Conservation (phyloP, 83 land plant genomes). For the Isoetes engelmannii region DNA sequence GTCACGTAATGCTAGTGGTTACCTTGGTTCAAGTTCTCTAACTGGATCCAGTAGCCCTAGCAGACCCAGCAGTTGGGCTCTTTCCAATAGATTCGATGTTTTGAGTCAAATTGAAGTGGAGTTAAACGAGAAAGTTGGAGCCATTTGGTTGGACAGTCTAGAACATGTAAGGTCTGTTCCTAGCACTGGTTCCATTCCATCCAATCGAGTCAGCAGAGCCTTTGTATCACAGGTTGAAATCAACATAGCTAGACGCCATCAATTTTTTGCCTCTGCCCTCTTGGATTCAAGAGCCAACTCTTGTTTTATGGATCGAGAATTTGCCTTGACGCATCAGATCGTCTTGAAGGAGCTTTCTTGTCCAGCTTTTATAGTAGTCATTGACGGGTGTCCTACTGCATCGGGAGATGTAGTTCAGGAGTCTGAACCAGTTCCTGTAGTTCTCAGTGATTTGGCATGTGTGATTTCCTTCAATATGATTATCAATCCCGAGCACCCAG, state of each 20-base stretch:
- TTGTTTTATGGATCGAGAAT: neutral
- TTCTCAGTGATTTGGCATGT: neutral
- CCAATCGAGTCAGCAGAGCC: neutral
- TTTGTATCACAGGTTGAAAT: neutral
- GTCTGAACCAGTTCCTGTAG: neutral
- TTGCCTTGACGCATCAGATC: neutral
- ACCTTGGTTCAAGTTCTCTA: neutral
- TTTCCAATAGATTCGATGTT: neutral
- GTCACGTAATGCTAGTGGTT: too few species aligned
- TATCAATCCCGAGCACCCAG: neutral
- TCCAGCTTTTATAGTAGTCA: neutral
- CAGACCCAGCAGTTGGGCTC: neutral
- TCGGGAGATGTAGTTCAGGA: neutral
- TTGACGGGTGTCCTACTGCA: neutral
- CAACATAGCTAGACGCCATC: neutral
- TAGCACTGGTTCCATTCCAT: neutral
- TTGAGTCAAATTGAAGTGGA: neutral
- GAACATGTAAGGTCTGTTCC: neutral
- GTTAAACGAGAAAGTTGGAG: too few species aligned
- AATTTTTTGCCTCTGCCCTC: neutral
- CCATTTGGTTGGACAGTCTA: too few species aligned
- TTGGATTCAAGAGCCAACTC: constrained; percentile 5
- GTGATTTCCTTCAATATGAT: neutral
- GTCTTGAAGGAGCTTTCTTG: neutral
- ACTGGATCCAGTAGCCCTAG: neutral